These are phyloP conservation scores for Tagetes erecta DNA, from an alignment of 129 eudicot species.

Conservation along the genomic window DNA sequence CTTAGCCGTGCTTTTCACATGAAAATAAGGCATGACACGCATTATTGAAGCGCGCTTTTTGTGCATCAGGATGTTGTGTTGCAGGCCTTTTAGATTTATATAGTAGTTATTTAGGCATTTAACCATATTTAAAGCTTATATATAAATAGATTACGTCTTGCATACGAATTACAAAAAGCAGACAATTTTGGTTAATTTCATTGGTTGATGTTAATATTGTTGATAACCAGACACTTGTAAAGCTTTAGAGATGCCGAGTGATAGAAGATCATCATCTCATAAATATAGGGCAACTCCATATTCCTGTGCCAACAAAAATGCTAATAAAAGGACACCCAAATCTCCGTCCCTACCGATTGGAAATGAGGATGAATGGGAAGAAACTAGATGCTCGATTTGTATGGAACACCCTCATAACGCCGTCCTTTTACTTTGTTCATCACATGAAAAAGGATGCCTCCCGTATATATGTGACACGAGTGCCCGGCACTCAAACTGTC, in stretches of 20 bases:
- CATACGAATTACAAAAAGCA: no score
- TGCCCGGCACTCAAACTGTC: constrained; percentile 69
- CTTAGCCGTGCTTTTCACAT: no score
- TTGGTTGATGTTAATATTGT: background rate
- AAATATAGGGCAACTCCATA: constrained; percentile 53
- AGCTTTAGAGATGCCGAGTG: constrained; percentile 53
- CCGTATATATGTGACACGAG: constrained; percentile 78
- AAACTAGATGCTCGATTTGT: constrained; percentile 58
- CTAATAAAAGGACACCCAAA: constrained; percentile 19
- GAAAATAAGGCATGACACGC: no score
- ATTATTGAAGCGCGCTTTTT: no score
- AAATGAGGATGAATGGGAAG: constrained; percentile 60
- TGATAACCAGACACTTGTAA: constrained; percentile 14
- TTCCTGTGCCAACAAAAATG: constrained; percentile 36
- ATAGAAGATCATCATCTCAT: constrained; percentile 45
- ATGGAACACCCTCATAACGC: constrained; percentile 78
- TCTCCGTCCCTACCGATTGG: constrained; percentile 25
- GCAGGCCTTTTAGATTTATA: no score
- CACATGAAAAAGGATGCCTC: constrained; percentile 64
- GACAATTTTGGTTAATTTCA: background rate
- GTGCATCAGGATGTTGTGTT: no score
- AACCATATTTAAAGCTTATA: no score
- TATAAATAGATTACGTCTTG: no score
- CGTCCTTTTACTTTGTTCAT: constrained; percentile 58
- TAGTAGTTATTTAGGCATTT: background rate